Evolutionary conservation across 495 filamentous ascomycete species (phyloP), one percentile per base, ranked within the genome.

Genomic region (Hypomontagnella monticulosa): DNA sequence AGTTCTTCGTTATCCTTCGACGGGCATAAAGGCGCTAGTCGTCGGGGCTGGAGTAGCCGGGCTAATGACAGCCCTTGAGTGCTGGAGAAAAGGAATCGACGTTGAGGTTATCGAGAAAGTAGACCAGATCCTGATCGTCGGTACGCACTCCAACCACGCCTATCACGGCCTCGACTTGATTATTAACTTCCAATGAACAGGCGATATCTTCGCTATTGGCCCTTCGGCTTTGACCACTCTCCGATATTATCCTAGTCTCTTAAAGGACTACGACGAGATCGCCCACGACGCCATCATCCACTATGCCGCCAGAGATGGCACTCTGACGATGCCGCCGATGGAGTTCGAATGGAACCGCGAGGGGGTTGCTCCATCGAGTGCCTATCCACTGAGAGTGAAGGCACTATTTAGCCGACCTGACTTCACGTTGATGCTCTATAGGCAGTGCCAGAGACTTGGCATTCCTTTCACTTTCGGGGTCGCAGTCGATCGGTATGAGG

Each of bases 11-110:
- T 42, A 54, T 10, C 58, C 65, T 4, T 56, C 50, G 23, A 82
- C 73, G 4, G 81, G 82, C 16, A 84, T 87, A 51, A 78, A 78
- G 16, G 81, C 87, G 14, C 66, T 88, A 9, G 78, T 88, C 55
- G 80, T 87, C 30, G 86, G 85, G 8, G 80, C 76, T n/a, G 84
- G 87, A 11, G 82, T 87, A 32, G 87, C 79, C 15, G 85, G 85
- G 10, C 73, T 88, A 16, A 82, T 82, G 0, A 80, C 84, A 4
- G 83, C 82, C 32, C 81, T 88, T 43, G 87, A 89, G 72, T 85
- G 83, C 60, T 73, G 79, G 57, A 80, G 84, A 20, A 86, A 89
- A 69, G 87, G 86, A 11, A 84, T 88, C 63, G 74, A 71, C 30
- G 87, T 87, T 32, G 61, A 74, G 38, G 61, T 86, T 11, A 70